phyloP scores from a whole-genome alignment of 2,329 filamentous ascomycete species.

The Colletotrichum aenigma region DNA sequence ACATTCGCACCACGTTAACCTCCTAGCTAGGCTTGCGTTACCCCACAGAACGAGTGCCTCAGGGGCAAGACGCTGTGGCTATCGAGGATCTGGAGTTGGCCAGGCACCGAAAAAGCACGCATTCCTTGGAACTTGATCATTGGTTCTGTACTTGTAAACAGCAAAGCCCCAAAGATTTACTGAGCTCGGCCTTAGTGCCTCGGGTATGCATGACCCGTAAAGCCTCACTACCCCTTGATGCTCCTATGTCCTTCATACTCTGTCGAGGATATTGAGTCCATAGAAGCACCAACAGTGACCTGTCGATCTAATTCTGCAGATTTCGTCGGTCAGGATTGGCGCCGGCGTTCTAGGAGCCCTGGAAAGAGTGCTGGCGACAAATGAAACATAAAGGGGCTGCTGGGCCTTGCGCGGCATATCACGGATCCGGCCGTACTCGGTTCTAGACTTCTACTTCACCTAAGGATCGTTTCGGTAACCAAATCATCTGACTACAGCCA shows the following conservation, averaged over 20 bases:
- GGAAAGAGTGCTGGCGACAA: not conserved
- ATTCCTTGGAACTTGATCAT: not conserved
- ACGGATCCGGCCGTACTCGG: not conserved
- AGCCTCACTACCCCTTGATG: not conserved
- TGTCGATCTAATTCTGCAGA: not conserved
- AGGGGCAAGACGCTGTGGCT: not conserved
- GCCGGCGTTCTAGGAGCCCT: not conserved
- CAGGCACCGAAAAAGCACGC: no score
- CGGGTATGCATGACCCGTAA: not conserved
- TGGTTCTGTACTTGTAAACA: not conserved
- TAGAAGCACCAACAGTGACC: not conserved
- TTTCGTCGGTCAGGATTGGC: not conserved
- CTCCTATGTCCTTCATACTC: rapidly evolving
- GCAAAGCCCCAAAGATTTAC: rapidly evolving
- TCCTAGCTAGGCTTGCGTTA: not conserved
- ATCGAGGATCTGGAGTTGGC: not conserved
- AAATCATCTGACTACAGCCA: not conserved
- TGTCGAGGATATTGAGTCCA: rapidly evolving
- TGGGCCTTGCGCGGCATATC: not conserved
- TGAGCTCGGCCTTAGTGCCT: not conserved
- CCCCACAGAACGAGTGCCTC: not conserved
- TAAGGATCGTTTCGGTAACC: not conserved
- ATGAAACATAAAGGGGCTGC: not conserved
- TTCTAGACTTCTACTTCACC: not conserved
- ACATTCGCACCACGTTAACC: not conserved